Percentiles rank a stretch among this genome's conserved stretches.
phyloP scores from a whole-genome alignment of 1,139 yeast species.

The Candida buenavistaensis region DNA sequence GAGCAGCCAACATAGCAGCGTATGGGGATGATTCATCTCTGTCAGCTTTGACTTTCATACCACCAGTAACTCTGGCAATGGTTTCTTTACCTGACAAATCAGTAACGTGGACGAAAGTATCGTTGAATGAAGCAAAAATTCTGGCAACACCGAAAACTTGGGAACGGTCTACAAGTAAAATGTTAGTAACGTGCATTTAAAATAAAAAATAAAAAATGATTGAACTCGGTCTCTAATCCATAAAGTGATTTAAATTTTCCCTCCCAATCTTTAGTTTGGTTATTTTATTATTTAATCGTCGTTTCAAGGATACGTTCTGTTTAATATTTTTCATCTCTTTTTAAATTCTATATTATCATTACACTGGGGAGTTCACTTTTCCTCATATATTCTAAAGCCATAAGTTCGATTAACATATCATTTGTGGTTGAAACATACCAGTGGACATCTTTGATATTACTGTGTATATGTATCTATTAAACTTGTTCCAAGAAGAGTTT shows the following conservation, averaged over 20 bases:
- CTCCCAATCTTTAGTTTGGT: no score
- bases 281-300: no score
- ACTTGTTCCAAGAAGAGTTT: conserved; percentile 5
- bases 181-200: conserved; percentile 13
- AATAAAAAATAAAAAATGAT: no score
- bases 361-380: neutral
- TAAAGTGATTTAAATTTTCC: no score
- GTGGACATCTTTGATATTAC: conserved; percentile 27
- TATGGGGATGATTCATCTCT: conserved; percentile 99
- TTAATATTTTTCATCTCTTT: no score
- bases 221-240: no score
- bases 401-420: conserved; percentile 1
- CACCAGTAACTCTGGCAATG: conserved; percentile 99
- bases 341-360: no score
- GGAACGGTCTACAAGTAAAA: conserved; percentile 20
- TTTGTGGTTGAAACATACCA: conserved; percentile 26
- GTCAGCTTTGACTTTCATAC: conserved; percentile 99
- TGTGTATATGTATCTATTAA: conserved; percentile 10
- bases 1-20: conserved; percentile 99
- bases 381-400: neutral
- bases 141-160: conserved; percentile 99
- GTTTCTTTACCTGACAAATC: conserved; percentile 99
- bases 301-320: no score
- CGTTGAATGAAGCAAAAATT: conserved; percentile 99
- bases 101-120: conserved; percentile 99